Conservation (phyloP, 1,284 basidiomycete genomes). For the Cryptococcus neoformans region DNA sequence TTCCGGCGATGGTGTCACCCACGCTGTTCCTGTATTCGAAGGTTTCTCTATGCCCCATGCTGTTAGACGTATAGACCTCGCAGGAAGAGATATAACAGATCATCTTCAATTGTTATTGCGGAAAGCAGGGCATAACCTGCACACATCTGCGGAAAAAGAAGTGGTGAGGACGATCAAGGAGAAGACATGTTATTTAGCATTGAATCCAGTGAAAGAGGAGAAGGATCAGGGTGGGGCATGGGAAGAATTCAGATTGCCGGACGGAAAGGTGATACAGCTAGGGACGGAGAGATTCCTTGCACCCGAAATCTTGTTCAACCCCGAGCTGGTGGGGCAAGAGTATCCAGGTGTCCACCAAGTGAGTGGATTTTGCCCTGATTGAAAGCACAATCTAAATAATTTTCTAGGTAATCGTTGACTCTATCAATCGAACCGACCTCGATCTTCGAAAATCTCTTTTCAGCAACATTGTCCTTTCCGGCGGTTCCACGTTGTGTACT, state of each 20-base stretch:
- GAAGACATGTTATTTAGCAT: slow-evolving; percentile 92
- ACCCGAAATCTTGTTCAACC: slow-evolving; percentile 97
- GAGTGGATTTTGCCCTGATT: slow-evolving; percentile 45
- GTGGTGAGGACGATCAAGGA: slow-evolving; percentile 98
- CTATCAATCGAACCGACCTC: slow-evolving; percentile 55
- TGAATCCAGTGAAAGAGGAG: slow-evolving; percentile 90
- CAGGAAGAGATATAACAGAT: slow-evolving; percentile 96
- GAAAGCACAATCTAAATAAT: not conserved
- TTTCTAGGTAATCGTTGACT: slow-evolving; percentile 59
- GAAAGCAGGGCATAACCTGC: slow-evolving; percentile 90
- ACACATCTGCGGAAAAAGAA: slow-evolving; percentile 96
- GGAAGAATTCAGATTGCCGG: slow-evolving; percentile 92
- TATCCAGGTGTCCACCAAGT: slow-evolving; percentile 97
- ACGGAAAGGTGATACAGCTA: slow-evolving; percentile 93
- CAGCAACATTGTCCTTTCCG: slow-evolving; percentile 93
- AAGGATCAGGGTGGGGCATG: slow-evolving; percentile 71
- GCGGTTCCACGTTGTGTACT: slow-evolving; percentile 85
- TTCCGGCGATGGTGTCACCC: slow-evolving; percentile 98
- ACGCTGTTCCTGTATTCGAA: slow-evolving; percentile 98
- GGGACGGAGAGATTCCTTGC: slow-evolving; percentile 95
- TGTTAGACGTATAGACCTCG: slow-evolving; percentile 91
- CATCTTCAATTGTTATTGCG: slow-evolving; percentile 90
- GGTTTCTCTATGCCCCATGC: slow-evolving; percentile 99
- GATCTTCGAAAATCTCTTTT: slow-evolving; percentile 94
- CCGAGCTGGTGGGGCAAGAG: slow-evolving; percentile 93